Percentiles rank a stretch among this genome's conserved stretches.
These are phyloP conservation scores for Trematosphaeria pertusa DNA, from an alignment of 2,329 filamentous ascomycete genomes.

Conservation along the genomic window DNA sequence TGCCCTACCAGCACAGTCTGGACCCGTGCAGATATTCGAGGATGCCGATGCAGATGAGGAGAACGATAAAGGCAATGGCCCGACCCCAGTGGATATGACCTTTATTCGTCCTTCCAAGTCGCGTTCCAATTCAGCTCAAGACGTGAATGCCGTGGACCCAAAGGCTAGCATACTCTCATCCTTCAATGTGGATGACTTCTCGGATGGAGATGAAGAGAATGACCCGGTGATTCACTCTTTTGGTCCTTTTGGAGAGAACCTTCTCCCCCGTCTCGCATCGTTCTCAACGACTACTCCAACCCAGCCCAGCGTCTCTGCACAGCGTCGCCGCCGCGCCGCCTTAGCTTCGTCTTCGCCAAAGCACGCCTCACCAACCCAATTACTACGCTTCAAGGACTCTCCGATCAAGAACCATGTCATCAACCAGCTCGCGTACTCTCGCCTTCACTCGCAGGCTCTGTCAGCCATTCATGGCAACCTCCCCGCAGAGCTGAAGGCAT, in stretches of 20 bases:
- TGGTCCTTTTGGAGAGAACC: slow-evolving; percentile 84
- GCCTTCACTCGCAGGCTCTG: slow-evolving; percentile 87
- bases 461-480: slow-evolving; percentile 89
- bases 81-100: slow-evolving; percentile 36
- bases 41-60: slow-evolving; percentile 36
- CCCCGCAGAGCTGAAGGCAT: slow-evolving; percentile 63
- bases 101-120: slow-evolving; percentile 39
- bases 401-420: slow-evolving; percentile 82
- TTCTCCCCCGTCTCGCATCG: slow-evolving; percentile 81
- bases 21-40: slow-evolving; percentile 47
- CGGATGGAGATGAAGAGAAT: slow-evolving; percentile 86
- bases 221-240: slow-evolving; percentile 93
- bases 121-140: slow-evolving; percentile 27
- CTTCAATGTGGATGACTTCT: slow-evolving; percentile 65
- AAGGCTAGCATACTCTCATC: slow-evolving; percentile 39
- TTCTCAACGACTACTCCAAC: slow-evolving; percentile 72
- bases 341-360: slow-evolving; percentile 41
- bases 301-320: slow-evolving; percentile 39
- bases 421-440: slow-evolving; percentile 95
- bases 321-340: slow-evolving; percentile 32
- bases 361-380: slow-evolving; percentile 29
- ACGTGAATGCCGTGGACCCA: slow-evolving; percentile 18
- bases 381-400: slow-evolving; percentile 44
- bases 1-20: slow-evolving; percentile 34
- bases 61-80: slow-evolving; percentile 23